These are phyloP conservation scores for Penicillium canescens DNA, from an alignment of 495 filamentous ascomycete genomes.

Conservation along the genomic window DNA sequence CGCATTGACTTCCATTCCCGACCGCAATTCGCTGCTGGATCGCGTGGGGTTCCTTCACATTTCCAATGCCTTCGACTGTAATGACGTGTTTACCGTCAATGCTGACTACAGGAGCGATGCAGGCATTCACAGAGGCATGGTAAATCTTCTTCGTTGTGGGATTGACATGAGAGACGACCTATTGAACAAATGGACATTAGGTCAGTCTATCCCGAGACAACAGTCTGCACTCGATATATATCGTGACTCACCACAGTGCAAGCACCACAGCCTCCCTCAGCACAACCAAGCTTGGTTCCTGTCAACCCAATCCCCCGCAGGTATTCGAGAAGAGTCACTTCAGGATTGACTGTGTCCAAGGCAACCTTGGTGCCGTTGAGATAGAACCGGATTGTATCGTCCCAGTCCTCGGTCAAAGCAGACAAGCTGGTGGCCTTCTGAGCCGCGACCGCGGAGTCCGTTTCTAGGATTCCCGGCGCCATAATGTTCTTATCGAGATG, in stretches of 20 bases:
- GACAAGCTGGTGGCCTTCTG: conserved; percentile 46
- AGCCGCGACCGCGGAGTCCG: conserved; percentile 46
- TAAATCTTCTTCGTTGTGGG: conserved; percentile 88
- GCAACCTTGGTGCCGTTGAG: conserved; percentile 92
- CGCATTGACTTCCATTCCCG: conserved; percentile 62
- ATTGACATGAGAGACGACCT: conserved; percentile 88
- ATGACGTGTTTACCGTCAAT: conserved; percentile 98
- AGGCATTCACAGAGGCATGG: conserved; percentile 92
- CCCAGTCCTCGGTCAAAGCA: conserved; percentile 63
- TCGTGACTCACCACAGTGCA: conserved; percentile 78
- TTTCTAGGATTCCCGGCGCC: conserved; percentile 57
- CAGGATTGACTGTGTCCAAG: conserved; percentile 81
- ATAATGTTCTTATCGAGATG: conserved; percentile 35
- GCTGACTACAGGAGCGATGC: conserved; percentile 86
- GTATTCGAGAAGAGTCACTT: conserved; percentile 91
- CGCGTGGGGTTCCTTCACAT: conserved; percentile 83
- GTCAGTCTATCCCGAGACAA: neutral
- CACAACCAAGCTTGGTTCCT: conserved; percentile 74
- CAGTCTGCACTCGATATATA: neutral
- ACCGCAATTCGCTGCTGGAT: conserved; percentile 85
- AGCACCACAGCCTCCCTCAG: conserved; percentile 94
- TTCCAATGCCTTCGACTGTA: conserved; percentile 96
- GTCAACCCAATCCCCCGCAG: conserved; percentile 87
- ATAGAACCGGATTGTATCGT: conserved; percentile 78
- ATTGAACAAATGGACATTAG: neutral